Base-by-base conservation (phyloP, 1,284 basidiomycete species). In the Sutorius eximius region DNA sequence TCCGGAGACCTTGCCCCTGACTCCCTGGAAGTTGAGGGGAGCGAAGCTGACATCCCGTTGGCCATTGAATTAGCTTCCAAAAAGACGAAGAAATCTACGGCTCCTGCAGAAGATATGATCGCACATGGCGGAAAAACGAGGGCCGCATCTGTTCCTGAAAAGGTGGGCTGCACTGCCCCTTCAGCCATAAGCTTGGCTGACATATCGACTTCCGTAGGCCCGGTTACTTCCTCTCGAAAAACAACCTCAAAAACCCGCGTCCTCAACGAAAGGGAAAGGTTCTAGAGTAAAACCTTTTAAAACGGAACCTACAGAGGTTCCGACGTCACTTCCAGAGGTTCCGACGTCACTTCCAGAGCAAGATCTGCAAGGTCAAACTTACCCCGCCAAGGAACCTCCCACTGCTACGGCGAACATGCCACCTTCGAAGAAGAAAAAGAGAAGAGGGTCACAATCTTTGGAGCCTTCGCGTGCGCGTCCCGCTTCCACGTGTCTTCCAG, bases 11-110 rank as follows among this genome's bases (percentile, higher is more conserved):
- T 66, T 34, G 61, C 71, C 5, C 61, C 67, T 12, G 69, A 72
- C 45, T 70, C 71, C 5, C 55, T 68, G 42, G 66, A 69, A 16
- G 61, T 67, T 30, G 68, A 71, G 40, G 69, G 68, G 22, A 70
- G 61, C 10, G 69, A 70, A 9, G 63, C 61, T 8, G 74, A 77
- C 30, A 51, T 77, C 38, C 82, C 81, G n/a, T 63, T 82, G 41
- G 71, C 71, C 24, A 20, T 50, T 15, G 63, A 61, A 47, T 45
- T 49, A 29, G 58, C 52, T 44, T 49, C 53, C 51, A 54, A 51
- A 46, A 50, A 52, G 36, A 34, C 11, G n/a, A 55, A 59, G 60
- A 49, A 44, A 49, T 56, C 67, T 52, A 47, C 33, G 29, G 45
- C 16, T 47, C 44, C 51, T 22, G 22, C 46, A 20, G 43, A 59